Percentiles rank a stretch among this genome's conserved stretches.
phyloP scores from a whole-genome alignment of 2,329 filamentous ascomycete species.

The Penicillium glabrum region DNA sequence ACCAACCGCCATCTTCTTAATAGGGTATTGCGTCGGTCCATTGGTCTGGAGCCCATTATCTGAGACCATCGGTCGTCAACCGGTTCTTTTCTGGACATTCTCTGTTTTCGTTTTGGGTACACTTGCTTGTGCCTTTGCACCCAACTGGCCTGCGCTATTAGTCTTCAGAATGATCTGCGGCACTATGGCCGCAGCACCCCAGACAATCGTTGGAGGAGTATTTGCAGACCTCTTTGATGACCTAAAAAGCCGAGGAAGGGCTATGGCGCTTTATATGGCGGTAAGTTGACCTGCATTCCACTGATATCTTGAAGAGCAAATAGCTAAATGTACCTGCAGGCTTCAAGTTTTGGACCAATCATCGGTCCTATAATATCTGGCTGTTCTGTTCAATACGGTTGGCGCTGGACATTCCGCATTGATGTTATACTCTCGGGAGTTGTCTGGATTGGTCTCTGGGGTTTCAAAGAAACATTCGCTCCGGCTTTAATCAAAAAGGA shows the following conservation, averaged over 20 bases:
- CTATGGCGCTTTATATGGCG: conserved; percentile 45
- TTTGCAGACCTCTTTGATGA: conserved; percentile 48
- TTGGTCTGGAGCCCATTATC: conserved; percentile 44
- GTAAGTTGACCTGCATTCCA: conserved; percentile 16
- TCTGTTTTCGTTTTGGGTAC: conserved; percentile 41
- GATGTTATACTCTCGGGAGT: conserved; percentile 63
- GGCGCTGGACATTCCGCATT: conserved; percentile 56
- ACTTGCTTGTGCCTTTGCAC: conserved; percentile 44
- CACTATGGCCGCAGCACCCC: conserved; percentile 41
- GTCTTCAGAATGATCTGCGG: conserved; percentile 47
- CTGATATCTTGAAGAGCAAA: not conserved
- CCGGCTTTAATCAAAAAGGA: conserved; percentile 59
- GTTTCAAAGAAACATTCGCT: conserved; percentile 56
- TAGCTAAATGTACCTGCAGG: conserved; percentile 15
- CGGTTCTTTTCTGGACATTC: conserved; percentile 52
- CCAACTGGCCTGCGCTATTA: conserved; percentile 41
- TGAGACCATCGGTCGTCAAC: conserved; percentile 42
- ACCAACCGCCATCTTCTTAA: conserved; percentile 38
- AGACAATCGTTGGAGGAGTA: conserved; percentile 46
- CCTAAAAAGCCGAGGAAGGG: conserved; percentile 35
- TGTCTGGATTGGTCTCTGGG: conserved; percentile 60
- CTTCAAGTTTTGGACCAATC: conserved; percentile 42
- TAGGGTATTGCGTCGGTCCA: conserved; percentile 43
- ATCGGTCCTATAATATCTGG: conserved; percentile 48
- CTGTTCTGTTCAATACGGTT: conserved; percentile 40